Percentiles rank a stretch among this genome's conserved stretches.
Evolutionary conservation across 352 stramenopile genomes (phyloP).

Genomic region (Blastocystis hominis): DNA sequence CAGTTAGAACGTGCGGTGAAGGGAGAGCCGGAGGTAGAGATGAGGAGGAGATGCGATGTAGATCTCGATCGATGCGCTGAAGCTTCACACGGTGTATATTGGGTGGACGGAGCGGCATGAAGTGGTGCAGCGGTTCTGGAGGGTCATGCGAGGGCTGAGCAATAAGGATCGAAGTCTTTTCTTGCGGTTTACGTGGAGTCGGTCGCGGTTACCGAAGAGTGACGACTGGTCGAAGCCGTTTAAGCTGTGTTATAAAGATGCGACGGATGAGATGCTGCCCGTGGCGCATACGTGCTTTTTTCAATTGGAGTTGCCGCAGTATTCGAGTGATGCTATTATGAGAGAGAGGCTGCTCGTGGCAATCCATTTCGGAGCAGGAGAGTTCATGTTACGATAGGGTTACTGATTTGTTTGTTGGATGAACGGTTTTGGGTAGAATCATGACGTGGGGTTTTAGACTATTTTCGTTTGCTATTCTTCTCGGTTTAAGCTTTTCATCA

Average conservation of each 20-base stretch:
- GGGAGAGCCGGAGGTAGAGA: conserved; percentile 63
- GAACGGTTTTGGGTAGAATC: not conserved
- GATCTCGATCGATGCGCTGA: conserved; percentile 60
- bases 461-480: not conserved
- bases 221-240: conserved; percentile 69
- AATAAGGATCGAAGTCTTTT: conserved; percentile 64
- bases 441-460: not conserved
- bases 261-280: conserved; percentile 73
- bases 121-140: conserved; percentile 65
- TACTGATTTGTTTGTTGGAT: not conserved
- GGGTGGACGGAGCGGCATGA: conserved; percentile 62
- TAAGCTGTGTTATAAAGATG: conserved; percentile 77
- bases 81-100: conserved; percentile 66
- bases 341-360: conserved; percentile 78
- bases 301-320: conserved; percentile 81
- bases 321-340: conserved; percentile 79
- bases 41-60: not conserved
- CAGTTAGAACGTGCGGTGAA: conserved; percentile 68
- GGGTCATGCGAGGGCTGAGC: conserved; percentile 56
- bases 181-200: conserved; percentile 78
- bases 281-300: conserved; percentile 90
- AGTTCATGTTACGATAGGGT: conserved; percentile 53
- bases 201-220: conserved; percentile 71
- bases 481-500: not conserved
- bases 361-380: conserved; percentile 82